These are phyloP conservation scores for Xylaria arbuscula DNA, from an alignment of 2,329 filamentous ascomycete species.

Conservation along the genomic window DNA sequence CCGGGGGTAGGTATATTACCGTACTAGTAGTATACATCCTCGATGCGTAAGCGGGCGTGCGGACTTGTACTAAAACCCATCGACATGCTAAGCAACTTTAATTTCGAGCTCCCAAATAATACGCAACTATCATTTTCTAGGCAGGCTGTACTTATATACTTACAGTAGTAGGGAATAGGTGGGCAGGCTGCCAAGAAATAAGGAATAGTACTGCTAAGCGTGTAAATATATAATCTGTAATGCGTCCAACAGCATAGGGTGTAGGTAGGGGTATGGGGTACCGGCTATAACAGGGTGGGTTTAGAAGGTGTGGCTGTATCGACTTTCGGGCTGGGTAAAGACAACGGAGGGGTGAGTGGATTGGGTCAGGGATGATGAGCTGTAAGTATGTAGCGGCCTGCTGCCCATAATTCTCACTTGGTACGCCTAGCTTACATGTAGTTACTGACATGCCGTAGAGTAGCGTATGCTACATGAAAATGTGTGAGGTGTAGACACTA, in stretches of 20 bases:
- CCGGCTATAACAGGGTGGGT: constrained; percentile 8
- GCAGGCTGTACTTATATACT: background rate
- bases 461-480: no score
- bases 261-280: background rate
- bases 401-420: background rate
- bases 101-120: no score
- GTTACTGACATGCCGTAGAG: no score
- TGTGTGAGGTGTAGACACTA: no score
- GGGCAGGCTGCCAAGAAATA: constrained; percentile 7
- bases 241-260: background rate
- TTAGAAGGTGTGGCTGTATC: constrained; percentile 21
- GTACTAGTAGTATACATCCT: no score
- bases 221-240: constrained; percentile 12
- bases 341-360: constrained; percentile 12
- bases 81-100: background rate
- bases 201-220: background rate
- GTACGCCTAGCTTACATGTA: no score
- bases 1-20: no score
- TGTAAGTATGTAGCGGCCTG: background rate
- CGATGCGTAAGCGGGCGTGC: background rate
- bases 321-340: background rate
- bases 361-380: background rate
- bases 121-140: no score
- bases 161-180: background rate
- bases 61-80: background rate